phyloP scores from a whole-genome alignment of 148 eudicot species.

The Mesembryanthemum crystallinum region DNA sequence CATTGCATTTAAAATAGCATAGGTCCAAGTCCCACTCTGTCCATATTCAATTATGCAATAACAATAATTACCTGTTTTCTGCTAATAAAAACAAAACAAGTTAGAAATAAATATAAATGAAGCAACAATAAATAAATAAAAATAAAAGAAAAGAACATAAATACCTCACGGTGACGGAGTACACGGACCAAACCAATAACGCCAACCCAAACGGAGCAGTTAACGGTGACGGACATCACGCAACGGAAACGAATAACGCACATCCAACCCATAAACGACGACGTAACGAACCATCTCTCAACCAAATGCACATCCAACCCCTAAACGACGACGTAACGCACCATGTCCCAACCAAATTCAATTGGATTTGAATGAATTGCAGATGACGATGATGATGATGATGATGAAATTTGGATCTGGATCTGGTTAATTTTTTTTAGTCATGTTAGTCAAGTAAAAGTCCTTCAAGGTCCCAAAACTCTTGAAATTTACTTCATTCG shows the following conservation, averaged over 20 bases:
- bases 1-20: constrained; percentile 1
- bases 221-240: constrained; percentile 6
- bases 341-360: background rate
- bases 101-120: background rate
- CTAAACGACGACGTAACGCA: background rate
- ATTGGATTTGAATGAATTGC: background rate
- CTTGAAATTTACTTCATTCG: constrained; percentile 11
- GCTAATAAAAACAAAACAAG: background rate
- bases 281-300: background rate
- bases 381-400: background rate
- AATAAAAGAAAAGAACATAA: background rate
- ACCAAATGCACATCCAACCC: no score
- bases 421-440: background rate
- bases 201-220: constrained; percentile 17
- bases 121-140: background rate
- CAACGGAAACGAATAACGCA: background rate
- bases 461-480: constrained; percentile 16
- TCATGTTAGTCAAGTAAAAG: background rate
- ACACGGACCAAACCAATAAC: constrained; percentile 12
- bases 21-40: constrained; percentile 7
- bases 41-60: background rate
- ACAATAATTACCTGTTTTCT: background rate
- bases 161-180: constrained; percentile 11
- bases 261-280: constrained; percentile 22
- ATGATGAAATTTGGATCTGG: background rate